Evolutionary conservation across 2,329 filamentous ascomycete genomes (phyloP).

Genomic region (Scopulariopsis brevicaulis): DNA sequence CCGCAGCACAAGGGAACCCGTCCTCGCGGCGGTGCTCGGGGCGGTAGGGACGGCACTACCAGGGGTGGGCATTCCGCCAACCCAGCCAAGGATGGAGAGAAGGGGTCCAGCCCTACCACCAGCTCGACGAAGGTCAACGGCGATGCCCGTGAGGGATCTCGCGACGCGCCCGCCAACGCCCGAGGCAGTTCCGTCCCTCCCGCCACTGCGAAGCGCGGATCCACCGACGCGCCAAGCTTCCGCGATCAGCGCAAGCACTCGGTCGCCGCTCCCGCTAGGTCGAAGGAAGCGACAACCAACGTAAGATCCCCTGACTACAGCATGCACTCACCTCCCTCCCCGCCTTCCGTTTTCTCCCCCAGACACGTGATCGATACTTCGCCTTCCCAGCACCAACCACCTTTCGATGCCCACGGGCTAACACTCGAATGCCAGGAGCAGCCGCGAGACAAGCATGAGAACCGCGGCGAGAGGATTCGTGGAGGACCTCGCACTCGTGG

Average conservation of each 20-base stretch:
- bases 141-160: constrained; percentile 21
- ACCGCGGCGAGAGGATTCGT: constrained; percentile 27
- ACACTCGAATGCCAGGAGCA: constrained; percentile 7
- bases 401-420: neutral
- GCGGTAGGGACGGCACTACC: constrained; percentile 22
- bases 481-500: constrained; percentile 34
- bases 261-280: constrained; percentile 22
- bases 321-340: neutral
- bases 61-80: constrained; percentile 14
- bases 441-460: constrained; percentile 21
- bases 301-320: constrained; percentile 22
- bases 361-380: neutral
- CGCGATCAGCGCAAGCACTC: constrained; percentile 36
- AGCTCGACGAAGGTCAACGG: constrained; percentile 15
- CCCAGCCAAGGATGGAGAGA: constrained; percentile 22
- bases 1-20: constrained; percentile 40
- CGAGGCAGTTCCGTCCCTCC: constrained; percentile 23
- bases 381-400: neutral
- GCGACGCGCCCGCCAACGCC: constrained; percentile 22
- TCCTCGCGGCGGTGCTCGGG: constrained; percentile 35
- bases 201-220: constrained; percentile 28
- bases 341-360: neutral
- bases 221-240: constrained; percentile 24
- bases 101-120: constrained; percentile 17
- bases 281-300: constrained; percentile 24